Evolutionary conservation across 805 yeast genomes (phyloP), one percentile per base, ranked within the genome.

Genomic region (Blastobotrys chiropterorum): DNA sequence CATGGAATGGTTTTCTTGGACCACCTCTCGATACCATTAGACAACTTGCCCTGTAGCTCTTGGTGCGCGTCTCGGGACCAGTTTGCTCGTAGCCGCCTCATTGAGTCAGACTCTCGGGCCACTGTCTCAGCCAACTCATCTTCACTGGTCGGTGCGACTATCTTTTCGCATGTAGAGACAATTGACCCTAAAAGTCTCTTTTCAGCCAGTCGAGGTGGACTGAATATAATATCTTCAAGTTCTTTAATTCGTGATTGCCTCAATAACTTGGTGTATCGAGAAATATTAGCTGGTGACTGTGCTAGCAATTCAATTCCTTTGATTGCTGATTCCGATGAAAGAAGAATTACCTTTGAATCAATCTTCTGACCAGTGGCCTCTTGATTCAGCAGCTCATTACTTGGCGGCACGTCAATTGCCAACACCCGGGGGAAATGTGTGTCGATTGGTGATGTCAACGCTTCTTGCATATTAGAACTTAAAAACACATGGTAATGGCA

Each of bases 31-130:
- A 70, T 51, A 7, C 62, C 56, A 11, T 63, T 61, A 16, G 60
- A 50, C 7, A 69, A 56, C n/a, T 43, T 49, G 16, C 63, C 59
- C 51, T 72, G 71, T 30, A 71, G 63, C 55, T 71, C 75, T n/a
- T 57, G 52, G 54, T 71, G 75, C 1, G 75, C 74, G 4, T 53
- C 48, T 16, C 52, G 50, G 0, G 72, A 56, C 75, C 75, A 71
- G 19, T 59, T 53, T 8, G 51, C 40, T 21, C 70, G 56, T 45
- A 61, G 55, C 11, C 42, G 38, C 34, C 31, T 42, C 45, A 59
- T 52, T 16, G 53, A 49, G 8, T 50, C 55, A 4, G 54, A 46
- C 17, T 58, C 65, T 0, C 43, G 16, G n/a, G 51, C 38, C 17
- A 54, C 44, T 2, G 49, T 20, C 16, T 52, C 46, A 38, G 51